Base-by-base conservation (phyloP, 306 rosid genomes). In the Erythrophleum fordii region DNA sequence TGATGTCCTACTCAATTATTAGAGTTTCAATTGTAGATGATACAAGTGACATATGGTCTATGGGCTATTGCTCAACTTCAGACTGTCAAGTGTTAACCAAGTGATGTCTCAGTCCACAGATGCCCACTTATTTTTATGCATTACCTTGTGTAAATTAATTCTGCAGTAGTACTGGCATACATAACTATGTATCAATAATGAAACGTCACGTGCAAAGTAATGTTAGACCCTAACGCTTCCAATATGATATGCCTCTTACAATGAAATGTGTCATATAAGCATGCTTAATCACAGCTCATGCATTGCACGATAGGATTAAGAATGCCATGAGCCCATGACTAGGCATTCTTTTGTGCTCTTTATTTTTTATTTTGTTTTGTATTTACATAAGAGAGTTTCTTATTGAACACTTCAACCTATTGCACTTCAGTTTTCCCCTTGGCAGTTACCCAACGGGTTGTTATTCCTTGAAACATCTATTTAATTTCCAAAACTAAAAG, bases 161-260 rank as follows among this genome's bases (percentile, higher is more conserved):
- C 34, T 41, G 55, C 71, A 70, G 84, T 39, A 55, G 44, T 62
- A 42, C 20, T 42, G 53, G 10, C 12, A 25, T 44, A 12, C 35
- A 44, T 11, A 59, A 11, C 22, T 26, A 76, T 62, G 59, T 20
- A 72, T 74, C 22, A 81, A 28, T 28, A 46, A 45, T 69, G 6
- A 31, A 80, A 48, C 13, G 26, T 31, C 16, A 59, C 4, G 28
- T 14, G 29, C 59, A 73, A 78, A 68, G 45, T 68, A 48, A 52
- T 51, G 73, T 60, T 56, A 46, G 66, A 39, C 62, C 45, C 67
- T 16, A 20, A 16, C 26, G 26, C 25, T 42, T 52, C 67, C 46
- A 62, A 66, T 81, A 46, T 59, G 69, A 72, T 41, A 68, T 34
- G 67, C 73, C 75, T 35, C 73, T 77, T 73, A 68, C 31, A 48